Conservation (phyloP, 805 yeast genomes). For the Metschnikowia colocasiae region DNA sequence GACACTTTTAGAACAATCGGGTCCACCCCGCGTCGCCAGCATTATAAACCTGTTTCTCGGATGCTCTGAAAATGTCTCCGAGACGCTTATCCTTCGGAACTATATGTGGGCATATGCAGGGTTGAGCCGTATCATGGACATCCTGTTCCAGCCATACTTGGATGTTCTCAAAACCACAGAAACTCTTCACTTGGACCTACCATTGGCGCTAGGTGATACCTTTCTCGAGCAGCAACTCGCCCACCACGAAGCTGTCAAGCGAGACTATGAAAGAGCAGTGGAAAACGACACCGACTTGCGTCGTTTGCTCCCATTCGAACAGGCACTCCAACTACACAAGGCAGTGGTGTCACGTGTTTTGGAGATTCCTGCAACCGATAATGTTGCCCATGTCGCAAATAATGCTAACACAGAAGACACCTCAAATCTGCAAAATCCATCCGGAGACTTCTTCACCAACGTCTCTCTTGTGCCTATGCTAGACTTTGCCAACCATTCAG, state of each 20-base stretch:
- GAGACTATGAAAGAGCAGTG: constrained; percentile 2
- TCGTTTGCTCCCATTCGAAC: constrained; percentile 20
- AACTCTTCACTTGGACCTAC: constrained; percentile 8
- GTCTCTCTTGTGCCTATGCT: constrained; percentile 61
- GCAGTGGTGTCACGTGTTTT: constrained; percentile 58
- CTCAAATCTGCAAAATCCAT: neutral
- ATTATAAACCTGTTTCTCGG: neutral
- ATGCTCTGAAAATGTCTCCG: constrained; percentile 7
- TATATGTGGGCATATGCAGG: constrained; percentile 15
- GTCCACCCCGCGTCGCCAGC: neutral
- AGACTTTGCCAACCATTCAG: constrained; percentile 65
- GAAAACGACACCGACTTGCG: neutral
- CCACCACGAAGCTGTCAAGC: neutral
- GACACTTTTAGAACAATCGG: neutral
- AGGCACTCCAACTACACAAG: constrained; percentile 29
- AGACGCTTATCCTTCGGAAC: constrained; percentile 16
- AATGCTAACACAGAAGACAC: neutral
- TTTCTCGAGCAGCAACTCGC: neutral
- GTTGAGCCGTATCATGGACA: neutral
- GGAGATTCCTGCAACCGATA: constrained; percentile 52
- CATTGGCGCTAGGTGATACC: neutral
- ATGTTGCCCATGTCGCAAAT: neutral
- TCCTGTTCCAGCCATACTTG: constrained; percentile 12
- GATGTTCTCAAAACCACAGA: constrained; percentile 11
- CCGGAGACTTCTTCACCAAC: constrained; percentile 43